Conservation (phyloP, 177 flowering plant species). For the Vitis hybrid region DNA sequence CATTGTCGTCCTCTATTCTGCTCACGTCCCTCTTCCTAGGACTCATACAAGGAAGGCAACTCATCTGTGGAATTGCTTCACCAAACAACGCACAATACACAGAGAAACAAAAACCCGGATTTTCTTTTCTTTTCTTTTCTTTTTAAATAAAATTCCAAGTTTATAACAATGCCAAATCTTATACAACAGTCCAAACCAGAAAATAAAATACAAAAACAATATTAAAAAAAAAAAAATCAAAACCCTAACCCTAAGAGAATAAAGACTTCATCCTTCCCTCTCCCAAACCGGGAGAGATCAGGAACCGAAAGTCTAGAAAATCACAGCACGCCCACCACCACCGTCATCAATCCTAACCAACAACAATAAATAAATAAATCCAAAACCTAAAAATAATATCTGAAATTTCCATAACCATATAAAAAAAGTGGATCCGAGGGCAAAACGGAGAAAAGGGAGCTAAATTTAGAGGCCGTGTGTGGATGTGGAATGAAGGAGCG, state of each 20-base stretch:
- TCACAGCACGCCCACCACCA: background rate
- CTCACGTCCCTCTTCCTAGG: conserved; percentile 22
- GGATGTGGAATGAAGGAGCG: no score
- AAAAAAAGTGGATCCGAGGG: background rate
- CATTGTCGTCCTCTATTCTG: conserved; percentile 31
- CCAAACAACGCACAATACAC: background rate
- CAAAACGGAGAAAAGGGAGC: no score
- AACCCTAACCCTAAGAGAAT: background rate
- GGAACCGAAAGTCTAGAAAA: background rate
- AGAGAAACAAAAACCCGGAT: background rate
- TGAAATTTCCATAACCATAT: background rate
- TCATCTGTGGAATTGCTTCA: conserved; percentile 17
- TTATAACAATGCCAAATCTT: background rate
- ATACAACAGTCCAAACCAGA: no score
- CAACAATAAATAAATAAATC: background rate
- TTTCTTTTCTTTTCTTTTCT: background rate
- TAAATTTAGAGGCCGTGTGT: no score
- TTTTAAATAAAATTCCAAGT: background rate
- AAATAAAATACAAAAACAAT: no score
- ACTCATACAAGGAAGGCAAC: conserved; percentile 40
- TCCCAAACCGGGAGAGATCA: conserved; percentile 1
- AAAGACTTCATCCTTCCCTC: background rate
- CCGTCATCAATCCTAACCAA: background rate
- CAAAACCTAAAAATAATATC: background rate
- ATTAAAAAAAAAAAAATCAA: background rate